A percentile compares a stretch with the other conserved stretches of the same genome.
These are phyloP conservation scores for Cardamine occulta DNA, from an alignment of 345 rosid species.

Conservation along the genomic window DNA sequence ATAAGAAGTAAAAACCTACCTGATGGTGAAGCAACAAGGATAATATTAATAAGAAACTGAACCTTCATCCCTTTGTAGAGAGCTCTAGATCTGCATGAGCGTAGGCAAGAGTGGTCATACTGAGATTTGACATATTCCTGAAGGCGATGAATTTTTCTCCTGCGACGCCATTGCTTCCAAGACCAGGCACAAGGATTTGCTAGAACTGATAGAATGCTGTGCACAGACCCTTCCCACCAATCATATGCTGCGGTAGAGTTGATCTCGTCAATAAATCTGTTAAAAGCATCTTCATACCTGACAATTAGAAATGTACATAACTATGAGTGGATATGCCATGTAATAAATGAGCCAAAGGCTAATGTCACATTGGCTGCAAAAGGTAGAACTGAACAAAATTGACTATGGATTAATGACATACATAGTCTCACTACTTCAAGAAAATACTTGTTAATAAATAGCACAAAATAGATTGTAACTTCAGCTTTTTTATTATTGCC, in stretches of 20 bases:
- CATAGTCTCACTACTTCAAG: slow-evolving; percentile 5
- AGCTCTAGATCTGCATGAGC: slow-evolving; percentile 98
- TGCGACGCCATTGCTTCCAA: slow-evolving; percentile 96
- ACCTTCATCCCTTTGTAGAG: slow-evolving; percentile 99
- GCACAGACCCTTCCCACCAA: slow-evolving; percentile 99
- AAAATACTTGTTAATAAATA: neutral
- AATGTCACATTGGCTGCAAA: slow-evolving; percentile 9
- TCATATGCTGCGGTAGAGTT: slow-evolving; percentile 98
- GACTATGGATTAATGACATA: slow-evolving; percentile 13
- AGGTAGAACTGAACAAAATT: neutral
- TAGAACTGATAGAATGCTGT: slow-evolving; percentile 85
- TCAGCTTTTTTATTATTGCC: neutral
- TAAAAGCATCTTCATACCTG: slow-evolving; percentile 98
- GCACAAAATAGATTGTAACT: neutral
- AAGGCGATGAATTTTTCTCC: slow-evolving; percentile 84
- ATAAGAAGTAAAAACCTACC: slow-evolving; percentile 2
- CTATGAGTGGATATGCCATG: slow-evolving; percentile 20
- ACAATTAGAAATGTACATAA: slow-evolving; percentile 32
- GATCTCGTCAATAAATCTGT: slow-evolving; percentile 92
- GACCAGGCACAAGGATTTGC: slow-evolving; percentile 99
- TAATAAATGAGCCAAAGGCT: slow-evolving; percentile 20
- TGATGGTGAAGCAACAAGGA: slow-evolving; percentile 16
- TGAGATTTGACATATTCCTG: slow-evolving; percentile 97
- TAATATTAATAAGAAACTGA: slow-evolving; percentile 28
- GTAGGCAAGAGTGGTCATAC: slow-evolving; percentile 97